Conservation (phyloP, 371 early-diverging fungal species). For the Mortierella polycephala region DNA sequence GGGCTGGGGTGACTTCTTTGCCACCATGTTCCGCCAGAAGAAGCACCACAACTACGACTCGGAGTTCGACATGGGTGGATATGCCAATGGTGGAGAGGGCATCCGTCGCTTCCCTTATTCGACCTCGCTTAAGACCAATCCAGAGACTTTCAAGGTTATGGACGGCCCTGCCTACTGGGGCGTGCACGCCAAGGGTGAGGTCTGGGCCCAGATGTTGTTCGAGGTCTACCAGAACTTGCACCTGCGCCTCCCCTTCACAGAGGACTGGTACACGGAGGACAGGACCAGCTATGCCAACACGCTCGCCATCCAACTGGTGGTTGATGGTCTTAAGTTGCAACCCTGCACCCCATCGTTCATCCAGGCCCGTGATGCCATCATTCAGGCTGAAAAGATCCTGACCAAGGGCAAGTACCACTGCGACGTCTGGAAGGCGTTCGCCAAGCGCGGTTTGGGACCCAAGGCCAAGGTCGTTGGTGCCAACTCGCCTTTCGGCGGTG, state of each 20-base stretch:
- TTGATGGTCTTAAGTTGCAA: constrained; percentile 94
- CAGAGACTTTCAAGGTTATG: constrained; percentile 87
- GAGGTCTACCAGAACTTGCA: constrained; percentile 89
- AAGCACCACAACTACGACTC: constrained; percentile 64
- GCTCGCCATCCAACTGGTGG: constrained; percentile 85
- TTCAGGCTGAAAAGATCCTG: constrained; percentile 83
- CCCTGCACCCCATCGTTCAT: constrained; percentile 92
- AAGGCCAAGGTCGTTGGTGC: constrained; percentile 73
- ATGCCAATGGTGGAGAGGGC: constrained; percentile 82
- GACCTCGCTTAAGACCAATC: constrained; percentile 82
- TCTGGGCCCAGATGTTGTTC: constrained; percentile 95
- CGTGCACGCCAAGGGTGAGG: constrained; percentile 96
- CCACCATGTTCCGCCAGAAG: constrained; percentile 85
- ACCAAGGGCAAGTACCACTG: constrained; percentile 87
- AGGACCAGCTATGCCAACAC: constrained; percentile 80
- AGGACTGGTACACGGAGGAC: constrained; percentile 62
- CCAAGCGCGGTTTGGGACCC: constrained; percentile 91
- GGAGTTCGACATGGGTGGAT: constrained; percentile 87
- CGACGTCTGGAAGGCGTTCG: constrained; percentile 90
- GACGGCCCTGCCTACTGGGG: constrained; percentile 90
- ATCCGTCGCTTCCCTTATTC: constrained; percentile 93
- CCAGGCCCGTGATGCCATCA: constrained; percentile 94
- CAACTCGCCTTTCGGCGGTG: constrained; percentile 71
- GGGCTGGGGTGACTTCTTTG: constrained; percentile 97
- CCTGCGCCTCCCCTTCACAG: constrained; percentile 73